Evolutionary conservation across 2,329 filamentous ascomycete genomes (phyloP), one percentile per base, ranked within the genome.

Genomic region (Fusarium guadeloupense): DNA sequence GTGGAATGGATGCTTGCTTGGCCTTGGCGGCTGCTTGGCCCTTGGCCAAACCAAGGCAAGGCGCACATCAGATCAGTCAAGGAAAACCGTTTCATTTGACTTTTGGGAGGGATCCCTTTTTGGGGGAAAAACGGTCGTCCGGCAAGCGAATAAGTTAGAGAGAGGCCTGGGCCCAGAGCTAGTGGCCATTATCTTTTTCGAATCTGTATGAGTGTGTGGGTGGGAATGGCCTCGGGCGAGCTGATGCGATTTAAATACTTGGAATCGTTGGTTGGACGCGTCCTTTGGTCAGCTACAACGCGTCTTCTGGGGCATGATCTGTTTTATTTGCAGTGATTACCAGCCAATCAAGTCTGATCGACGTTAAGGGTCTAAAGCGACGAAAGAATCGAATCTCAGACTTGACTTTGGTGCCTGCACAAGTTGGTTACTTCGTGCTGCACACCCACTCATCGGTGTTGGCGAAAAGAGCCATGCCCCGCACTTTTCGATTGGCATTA

Each of bases 281-380:
- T 40, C 52, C 7, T 61, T 52, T 40, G 38, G 31, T 17, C 8
- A 19, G 38, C 34, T 49, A 43, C 40, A 47, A 62, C 66, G 57
- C 57, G 66, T 45, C 47, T 56, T 33, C 17, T 23, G 34, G 45
- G 31, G 26, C 42, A 35, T 35, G 39, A 23, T 43, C 62, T 67
- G 57, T 69, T 71, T 71, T 58, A 61, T 59, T 63, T 61, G 44
- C 23, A 46, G 43, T 57, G 34, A 39, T 39, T 49, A 23, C 12
- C 16, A 45, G 26, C 69, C 69, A 71, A 71, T 71, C 65, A 68
- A 28, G 25, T 30, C 9, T 13, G 31, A 41, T 26, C 31, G 34
- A 57, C n/a, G 17, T 34, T 21, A 20, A 45, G 59, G 54, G 54
- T 56, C 37, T 50, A 30, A 56, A 34, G 44, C 38, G 42, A 12